Base-by-base conservation (phyloP, 148 eudicot species). In the Camellia lanceoleosa region DNA sequence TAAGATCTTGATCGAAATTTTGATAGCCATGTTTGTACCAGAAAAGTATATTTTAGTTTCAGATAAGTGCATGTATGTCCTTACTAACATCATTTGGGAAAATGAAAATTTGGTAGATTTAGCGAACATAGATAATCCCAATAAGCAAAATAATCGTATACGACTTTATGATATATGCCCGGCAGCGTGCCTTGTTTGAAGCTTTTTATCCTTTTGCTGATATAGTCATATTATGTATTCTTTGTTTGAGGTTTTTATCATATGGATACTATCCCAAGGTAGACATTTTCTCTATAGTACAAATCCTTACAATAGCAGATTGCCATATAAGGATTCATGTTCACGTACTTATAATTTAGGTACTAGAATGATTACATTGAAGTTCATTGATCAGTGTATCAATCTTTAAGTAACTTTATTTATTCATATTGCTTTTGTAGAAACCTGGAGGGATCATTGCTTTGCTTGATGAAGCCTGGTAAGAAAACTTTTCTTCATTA, bases 391-490 rank as follows among this genome's bases (percentile, higher is more conserved):
- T 79, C 14, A 5, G 12, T 43, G 5, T 30, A 68, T 20, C 54
- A 55, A 54, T 41, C 38, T 58, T 68, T 30, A 4, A 56, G 75
- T 56, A 11, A 56, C 7, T 78, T 54, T 30, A 13, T 68, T 42
- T 18, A 30, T 79, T 76, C 66, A 10, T 70, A 30, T 84, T 79
- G 56, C 68, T 80, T 78, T 82, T 89, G 90, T 97, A 96, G 99
- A 96, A 96, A 92, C 99, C 98, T 75, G 99, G 99, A 80, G 99
- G 99, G 71, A 91, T 96, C 51, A 81, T 96, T 89, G 91, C 99
- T 73, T 84, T 96, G 87, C 99, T 96, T 80, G 99, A 96, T 89
- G 99, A 96, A 86, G 99, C 99, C 80, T 96, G 99, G 99, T 96
- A 86, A 71, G 89, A 68, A 81, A 74, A 62, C 51, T 41, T 64